These are phyloP conservation scores for Candida loeiensis DNA, from an alignment of 805 yeast species.

Conservation along the genomic window DNA sequence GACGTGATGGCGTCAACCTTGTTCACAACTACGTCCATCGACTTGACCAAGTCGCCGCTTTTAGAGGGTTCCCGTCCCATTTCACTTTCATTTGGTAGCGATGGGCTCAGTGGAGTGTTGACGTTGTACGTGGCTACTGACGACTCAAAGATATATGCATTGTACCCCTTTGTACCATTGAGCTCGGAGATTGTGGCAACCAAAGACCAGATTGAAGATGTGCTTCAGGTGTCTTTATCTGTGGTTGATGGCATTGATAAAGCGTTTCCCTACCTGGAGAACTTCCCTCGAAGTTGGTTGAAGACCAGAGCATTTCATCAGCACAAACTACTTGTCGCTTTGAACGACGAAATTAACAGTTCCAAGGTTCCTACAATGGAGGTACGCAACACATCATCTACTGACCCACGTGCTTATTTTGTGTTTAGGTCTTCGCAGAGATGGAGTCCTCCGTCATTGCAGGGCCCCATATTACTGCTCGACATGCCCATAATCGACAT, in stretches of 20 bases:
- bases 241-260: constrained; percentile 11
- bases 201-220: constrained; percentile 12
- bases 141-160: constrained; percentile 20
- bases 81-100: constrained; percentile 27
- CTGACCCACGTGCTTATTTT: constrained; percentile 2
- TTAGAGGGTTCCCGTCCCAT: constrained; percentile 10
- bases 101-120: constrained; percentile 23
- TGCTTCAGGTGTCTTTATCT: constrained; percentile 10
- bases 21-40: constrained; percentile 19
- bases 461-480: constrained; percentile 21
- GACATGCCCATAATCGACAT: not conserved
- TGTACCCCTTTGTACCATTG: constrained; percentile 26
- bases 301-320: constrained; percentile 16
- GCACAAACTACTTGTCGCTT: constrained; percentile 14
- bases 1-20: constrained; percentile 14
- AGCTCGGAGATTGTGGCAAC: constrained; percentile 17
- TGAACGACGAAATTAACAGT: constrained; percentile 14
- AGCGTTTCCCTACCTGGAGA: constrained; percentile 10
- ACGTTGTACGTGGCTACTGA: constrained; percentile 27
- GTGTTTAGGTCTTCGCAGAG: not conserved
- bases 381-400: constrained; percentile 7
- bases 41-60: constrained; percentile 10
- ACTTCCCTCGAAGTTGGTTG: constrained; percentile 13
- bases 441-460: constrained; percentile 14
- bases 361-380: constrained; percentile 14